Base-by-base conservation (phyloP, 2,329 filamentous ascomycete genomes). In the Scleromitrula shiraiana region DNA sequence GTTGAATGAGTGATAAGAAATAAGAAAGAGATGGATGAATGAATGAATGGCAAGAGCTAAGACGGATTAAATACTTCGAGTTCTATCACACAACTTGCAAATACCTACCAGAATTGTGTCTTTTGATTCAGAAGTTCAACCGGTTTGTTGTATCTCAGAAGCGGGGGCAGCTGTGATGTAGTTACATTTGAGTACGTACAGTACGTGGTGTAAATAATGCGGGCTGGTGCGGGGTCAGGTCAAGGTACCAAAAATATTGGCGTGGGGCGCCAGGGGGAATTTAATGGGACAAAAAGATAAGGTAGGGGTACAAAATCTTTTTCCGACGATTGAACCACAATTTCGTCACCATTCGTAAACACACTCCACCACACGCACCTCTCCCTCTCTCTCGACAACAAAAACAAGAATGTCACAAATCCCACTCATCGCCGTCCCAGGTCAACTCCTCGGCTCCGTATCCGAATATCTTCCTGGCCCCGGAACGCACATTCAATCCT, bases 401-500 rank as follows among this genome's bases (percentile, higher is more conserved):
- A 15, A 37, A 6, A 24, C 42, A 35, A 37, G 19, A 48, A 61
- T 62, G 58, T 53, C 54, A 17, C 53, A 59, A 46, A 46, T 42
- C 20, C 37, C 50, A 5, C 42, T 57, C 20, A 54, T 88, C 57
- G 86, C 83, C 46, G 75, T 94, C 40, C 93, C 93, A 9, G 93
- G 93, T 64, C 86, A 93, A 64, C 70, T 81, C 38, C 78, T 98
- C 33, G 90, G 86, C 24, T 69, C 83, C 15, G 68, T 74, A 15
- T 71, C 76, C 47, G 77, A 80, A 56, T 90, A 84, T 67, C 68
- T 75, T 33, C 77, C 88, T 23, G 91, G 91, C 12, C 73, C 86
- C 9, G 93, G 91, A 56, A 95, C 89, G 0, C 88, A 97, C 66
- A 74, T 95, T 56, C 77, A 88, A 68, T 74, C 84, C 54, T 74